These are phyloP conservation scores for Iris macrosiphon DNA, from an alignment of 106 monocot species.

Conservation along the genomic window DNA sequence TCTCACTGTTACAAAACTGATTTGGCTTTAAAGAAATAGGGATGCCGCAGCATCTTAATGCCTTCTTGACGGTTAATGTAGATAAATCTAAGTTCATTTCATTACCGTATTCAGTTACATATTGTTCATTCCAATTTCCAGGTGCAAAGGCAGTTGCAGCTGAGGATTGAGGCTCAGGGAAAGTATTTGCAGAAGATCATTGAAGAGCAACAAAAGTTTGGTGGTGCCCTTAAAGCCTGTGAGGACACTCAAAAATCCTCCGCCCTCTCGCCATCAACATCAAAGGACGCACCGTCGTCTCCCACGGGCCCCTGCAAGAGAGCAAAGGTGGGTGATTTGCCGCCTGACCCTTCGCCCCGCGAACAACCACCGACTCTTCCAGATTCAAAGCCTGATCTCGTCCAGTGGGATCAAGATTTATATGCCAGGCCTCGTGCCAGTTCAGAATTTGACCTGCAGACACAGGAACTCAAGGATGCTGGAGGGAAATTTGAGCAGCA, in stretches of 20 bases:
- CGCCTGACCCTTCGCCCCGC: neutral
- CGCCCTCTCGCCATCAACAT: constrained; percentile 4
- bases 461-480: neutral
- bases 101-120: no score
- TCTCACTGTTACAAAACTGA: no score
- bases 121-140: no score
- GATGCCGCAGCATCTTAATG: no score
- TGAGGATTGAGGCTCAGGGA: constrained; percentile 76
- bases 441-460: neutral
- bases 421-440: neutral
- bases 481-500: neutral
- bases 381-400: neutral
- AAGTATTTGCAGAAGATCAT: constrained; percentile 62
- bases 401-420: constrained; percentile 2
- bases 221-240: constrained; percentile 11
- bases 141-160: constrained; percentile 67
- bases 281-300: neutral
- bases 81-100: no score
- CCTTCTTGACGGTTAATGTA: no score
- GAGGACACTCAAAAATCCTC: constrained; percentile 9
- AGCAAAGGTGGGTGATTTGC: neutral
- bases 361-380: neutral
- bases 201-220: constrained; percentile 65
- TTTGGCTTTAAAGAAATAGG: no score
- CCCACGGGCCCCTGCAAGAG: neutral